phyloP scores from a whole-genome alignment of 2,329 filamentous ascomycete genomes.

The Chaetomium olivaceum region DNA sequence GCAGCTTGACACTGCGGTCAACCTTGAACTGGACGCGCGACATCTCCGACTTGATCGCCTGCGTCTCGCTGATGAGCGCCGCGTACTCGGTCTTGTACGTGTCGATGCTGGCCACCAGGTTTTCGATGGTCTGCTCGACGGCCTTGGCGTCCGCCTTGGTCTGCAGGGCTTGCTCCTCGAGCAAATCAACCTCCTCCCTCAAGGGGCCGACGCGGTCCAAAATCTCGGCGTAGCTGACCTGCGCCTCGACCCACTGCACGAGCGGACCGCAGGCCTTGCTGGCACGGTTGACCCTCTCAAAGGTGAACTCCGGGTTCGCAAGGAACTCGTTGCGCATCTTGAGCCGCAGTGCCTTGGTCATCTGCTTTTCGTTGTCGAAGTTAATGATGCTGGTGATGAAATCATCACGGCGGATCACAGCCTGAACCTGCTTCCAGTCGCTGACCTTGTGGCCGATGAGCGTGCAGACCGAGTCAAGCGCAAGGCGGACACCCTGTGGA shows the following conservation, averaged over 20 bases:
- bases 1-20: slow-evolving; percentile 87
- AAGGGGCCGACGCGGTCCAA: slow-evolving; percentile 90
- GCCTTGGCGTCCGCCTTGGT: slow-evolving; percentile 93
- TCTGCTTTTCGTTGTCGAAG: slow-evolving; percentile 92
- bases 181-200: slow-evolving; percentile 80
- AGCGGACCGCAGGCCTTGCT: slow-evolving; percentile 96
- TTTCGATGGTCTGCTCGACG: slow-evolving; percentile 81
- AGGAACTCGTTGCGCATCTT: slow-evolving; percentile 94
- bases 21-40: slow-evolving; percentile 96
- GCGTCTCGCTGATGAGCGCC: slow-evolving; percentile 91
- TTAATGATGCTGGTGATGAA: slow-evolving; percentile 98
- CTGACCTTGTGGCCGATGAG: slow-evolving; percentile 85
- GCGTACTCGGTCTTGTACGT: slow-evolving; percentile 97
- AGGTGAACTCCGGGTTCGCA: slow-evolving; percentile 92
- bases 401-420: slow-evolving; percentile 85
- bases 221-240: slow-evolving; percentile 98
- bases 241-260: slow-evolving; percentile 94
- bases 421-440: slow-evolving; percentile 90
- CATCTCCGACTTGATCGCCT: slow-evolving; percentile 98
- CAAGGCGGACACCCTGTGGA: slow-evolving; percentile 84
- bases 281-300: slow-evolving; percentile 92
- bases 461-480: slow-evolving; percentile 94
- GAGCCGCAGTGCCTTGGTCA: slow-evolving; percentile 77
- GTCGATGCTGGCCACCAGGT: slow-evolving; percentile 85
- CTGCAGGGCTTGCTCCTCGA: slow-evolving; percentile 85